A percentile compares a stretch with the other conserved stretches of the same genome.
Evolutionary conservation across 1,284 basidiomycete genomes (phyloP).

Genomic region (Irpex rosettiformis): DNA sequence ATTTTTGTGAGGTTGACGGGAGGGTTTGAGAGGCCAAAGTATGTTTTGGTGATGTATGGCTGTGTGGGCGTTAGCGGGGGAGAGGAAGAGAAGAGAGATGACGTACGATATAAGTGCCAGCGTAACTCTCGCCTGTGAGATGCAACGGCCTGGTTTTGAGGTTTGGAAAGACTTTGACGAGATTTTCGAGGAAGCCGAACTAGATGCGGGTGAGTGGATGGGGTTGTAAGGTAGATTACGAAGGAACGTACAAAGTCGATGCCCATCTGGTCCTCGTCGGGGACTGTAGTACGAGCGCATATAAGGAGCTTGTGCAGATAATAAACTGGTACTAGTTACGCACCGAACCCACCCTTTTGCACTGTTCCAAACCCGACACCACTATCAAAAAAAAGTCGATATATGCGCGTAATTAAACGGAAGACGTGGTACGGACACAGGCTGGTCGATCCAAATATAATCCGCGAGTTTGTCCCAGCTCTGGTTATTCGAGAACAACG

Average conservation of each 20-base stretch:
- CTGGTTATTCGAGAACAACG: conserved; percentile 44
- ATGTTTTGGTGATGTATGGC: conserved; percentile 65
- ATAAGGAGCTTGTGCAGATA: neutral
- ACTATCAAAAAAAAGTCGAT: neutral
- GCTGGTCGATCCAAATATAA: conserved; percentile 68
- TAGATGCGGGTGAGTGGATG: neutral
- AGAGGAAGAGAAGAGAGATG: neutral
- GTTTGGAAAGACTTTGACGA: conserved; percentile 27
- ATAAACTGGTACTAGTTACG: conserved; percentile 15
- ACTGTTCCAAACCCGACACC: conserved; percentile 59
- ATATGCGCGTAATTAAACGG: neutral
- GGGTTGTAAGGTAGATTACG: neutral
- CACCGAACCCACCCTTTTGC: conserved; percentile 55
- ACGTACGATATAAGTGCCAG: conserved; percentile 35
- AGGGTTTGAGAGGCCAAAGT: conserved; percentile 52
- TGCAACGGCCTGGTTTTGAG: conserved; percentile 26
- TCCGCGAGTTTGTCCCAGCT: conserved; percentile 60
- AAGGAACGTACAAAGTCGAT: conserved; percentile 55
- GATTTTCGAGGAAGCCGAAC: conserved; percentile 22
- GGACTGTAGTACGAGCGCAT: conserved; percentile 34
- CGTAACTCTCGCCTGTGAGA: conserved; percentile 30
- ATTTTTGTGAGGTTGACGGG: conserved; percentile 61
- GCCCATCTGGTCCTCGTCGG: conserved; percentile 64
- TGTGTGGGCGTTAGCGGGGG: conserved; percentile 21
- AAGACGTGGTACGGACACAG: conserved; percentile 34